Evolutionary conservation across 1,284 basidiomycete species (phyloP), one percentile per base, ranked within the genome.

Genomic region (Heliocybe sulcata): DNA sequence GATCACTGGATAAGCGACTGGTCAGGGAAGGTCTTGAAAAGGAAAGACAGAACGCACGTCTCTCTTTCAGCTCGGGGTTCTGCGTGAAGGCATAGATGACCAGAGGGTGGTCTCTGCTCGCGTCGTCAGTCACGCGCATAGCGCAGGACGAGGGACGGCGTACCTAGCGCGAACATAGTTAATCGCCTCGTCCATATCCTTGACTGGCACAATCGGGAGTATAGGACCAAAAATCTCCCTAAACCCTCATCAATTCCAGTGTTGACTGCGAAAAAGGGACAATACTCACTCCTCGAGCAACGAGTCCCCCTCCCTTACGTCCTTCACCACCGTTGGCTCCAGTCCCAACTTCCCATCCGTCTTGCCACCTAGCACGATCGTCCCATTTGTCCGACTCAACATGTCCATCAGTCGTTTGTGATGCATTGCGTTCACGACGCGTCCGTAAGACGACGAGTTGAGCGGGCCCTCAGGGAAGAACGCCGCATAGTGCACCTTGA

Each of bases 141-240:
- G 31, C 26, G 22, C 9, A 8, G 14, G 31, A 12, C 35, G 38
- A 57, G 19, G n/a, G 2, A 12, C 4, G n/a, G 59, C 74, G 29
- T 55, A 78, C 77, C 72, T 65, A 0, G 64, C 59, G 54, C 76
- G 77, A 53, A 87, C 68, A 57, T 79, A 76, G 8, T 69, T 62
- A 55, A 84, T 76, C 2, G 80, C 82, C 4, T 74, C 72, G n/a
- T 81, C 74, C 12, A 77, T 61, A 56, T 73, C 69, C 54, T 80
- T 76, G 9, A 88, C 76, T 1, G 83, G 73, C 2, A 90, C 65
- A 52, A 91, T 77, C 3, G 85, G 79, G 1, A 90, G 65, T 20
- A 90, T 66, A 0, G 87, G 87, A 0, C 85, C 88, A 64, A 90
- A 87, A 12, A 85, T 69, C 65, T 88, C 85, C 51, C 80, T 82